These are phyloP conservation scores for Dillenia suffruticosa DNA, from an alignment of 164 flowering plant species.

Conservation along the genomic window DNA sequence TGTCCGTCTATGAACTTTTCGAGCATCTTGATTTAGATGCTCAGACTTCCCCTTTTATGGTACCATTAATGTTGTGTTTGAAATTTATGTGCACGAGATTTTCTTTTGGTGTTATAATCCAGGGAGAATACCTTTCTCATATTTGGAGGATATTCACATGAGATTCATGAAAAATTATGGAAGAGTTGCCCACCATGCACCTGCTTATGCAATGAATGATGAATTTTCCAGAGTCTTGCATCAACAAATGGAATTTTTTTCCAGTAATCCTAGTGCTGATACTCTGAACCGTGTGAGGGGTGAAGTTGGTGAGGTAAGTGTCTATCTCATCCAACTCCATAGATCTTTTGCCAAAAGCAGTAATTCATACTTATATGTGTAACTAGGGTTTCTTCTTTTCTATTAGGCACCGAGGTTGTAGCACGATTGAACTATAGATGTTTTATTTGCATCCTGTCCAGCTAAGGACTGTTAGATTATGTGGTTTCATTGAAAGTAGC, in stretches of 20 bases:
- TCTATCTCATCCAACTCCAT: neutral
- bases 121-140: constrained; percentile 95
- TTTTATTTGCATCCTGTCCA: too few species aligned
- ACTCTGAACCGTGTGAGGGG: constrained; percentile 86
- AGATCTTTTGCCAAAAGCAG: too few species aligned
- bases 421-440: too few species aligned
- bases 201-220: constrained; percentile 98
- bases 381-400: too few species aligned
- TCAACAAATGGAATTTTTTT: constrained; percentile 97
- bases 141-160: constrained; percentile 94
- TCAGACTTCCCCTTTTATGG: neutral
- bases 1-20: too few species aligned
- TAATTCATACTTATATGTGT: too few species aligned
- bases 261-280: constrained; percentile 89
- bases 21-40: too few species aligned
- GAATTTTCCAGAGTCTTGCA: constrained; percentile 96
- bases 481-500: too few species aligned
- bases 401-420: too few species aligned
- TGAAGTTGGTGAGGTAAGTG: constrained; percentile 94
- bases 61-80: neutral
- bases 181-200: constrained; percentile 74
- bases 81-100: neutral
- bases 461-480: too few species aligned
- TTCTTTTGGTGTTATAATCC: constrained; percentile 14
- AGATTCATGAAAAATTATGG: constrained; percentile 98